Evolutionary conservation across 129 eudicot species (phyloP).

Genomic region (Erigeron canadensis): DNA sequence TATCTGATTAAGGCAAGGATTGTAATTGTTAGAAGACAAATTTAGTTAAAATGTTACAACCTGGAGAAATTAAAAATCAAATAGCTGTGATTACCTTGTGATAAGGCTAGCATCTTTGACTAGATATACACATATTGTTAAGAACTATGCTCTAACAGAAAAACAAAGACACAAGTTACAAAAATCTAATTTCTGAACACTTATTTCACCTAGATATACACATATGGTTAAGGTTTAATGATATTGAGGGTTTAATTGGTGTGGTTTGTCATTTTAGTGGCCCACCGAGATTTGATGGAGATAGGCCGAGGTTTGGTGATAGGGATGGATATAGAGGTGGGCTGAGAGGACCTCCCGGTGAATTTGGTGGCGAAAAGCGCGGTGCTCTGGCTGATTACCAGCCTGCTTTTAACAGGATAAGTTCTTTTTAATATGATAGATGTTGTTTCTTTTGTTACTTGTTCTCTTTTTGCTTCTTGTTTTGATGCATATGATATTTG

Average conservation of each 20-base stretch:
- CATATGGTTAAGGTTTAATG: no score
- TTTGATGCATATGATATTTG: neutral
- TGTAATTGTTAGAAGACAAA: no score
- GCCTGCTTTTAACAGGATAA: constrained; percentile 73
- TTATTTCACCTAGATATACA: no score
- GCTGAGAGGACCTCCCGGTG: constrained; percentile 75
- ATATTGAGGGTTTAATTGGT: neutral
- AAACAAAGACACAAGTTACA: no score
- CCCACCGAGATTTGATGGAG: constrained; percentile 79
- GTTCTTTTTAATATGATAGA: neutral
- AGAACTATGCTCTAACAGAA: no score
- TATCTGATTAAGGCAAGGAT: no score
- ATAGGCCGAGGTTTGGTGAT: constrained; percentile 81
- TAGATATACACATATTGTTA: no score
- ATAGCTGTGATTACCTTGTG: no score
- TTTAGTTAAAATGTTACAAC: no score
- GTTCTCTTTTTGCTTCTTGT: neutral
- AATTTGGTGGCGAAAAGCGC: constrained; percentile 68
- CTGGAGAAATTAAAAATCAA: no score
- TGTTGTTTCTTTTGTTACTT: neutral
- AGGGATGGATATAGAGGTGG: constrained; percentile 94
- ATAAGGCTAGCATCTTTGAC: no score
- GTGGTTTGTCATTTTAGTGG: constrained; percentile 46
- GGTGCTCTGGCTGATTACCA: constrained; percentile 86
- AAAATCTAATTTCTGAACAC: no score